Percentiles rank a stretch among this genome's conserved stretches.
phyloP scores from a whole-genome alignment of 306 rosid species.

The Rubus parviflorus region DNA sequence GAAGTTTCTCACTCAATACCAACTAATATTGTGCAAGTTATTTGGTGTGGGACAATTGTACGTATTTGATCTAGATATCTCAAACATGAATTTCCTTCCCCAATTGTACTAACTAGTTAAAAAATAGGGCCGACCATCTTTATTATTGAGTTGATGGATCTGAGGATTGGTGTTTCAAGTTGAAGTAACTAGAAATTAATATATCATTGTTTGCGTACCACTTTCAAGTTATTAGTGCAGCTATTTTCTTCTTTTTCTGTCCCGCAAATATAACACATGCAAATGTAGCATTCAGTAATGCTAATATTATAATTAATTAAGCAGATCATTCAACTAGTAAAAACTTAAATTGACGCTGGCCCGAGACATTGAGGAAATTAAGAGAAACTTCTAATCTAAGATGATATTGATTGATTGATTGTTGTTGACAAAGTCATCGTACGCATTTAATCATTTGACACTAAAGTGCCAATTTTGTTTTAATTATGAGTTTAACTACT shows the following conservation, averaged over 20 bases:
- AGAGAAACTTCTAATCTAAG: background rate
- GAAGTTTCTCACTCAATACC: background rate
- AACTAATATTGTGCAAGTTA: background rate
- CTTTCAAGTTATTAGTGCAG: background rate
- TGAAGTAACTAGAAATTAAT: background rate
- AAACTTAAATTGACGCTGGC: background rate
- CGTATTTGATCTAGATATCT: background rate
- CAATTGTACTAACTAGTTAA: background rate
- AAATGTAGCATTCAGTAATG: background rate
- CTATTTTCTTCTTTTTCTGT: background rate
- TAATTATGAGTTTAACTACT: background rate
- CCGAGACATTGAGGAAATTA: background rate
- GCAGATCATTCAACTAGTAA: conserved; percentile 13
- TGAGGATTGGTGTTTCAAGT: too few relatives aligned
- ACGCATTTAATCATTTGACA: background rate
- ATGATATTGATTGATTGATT: background rate
- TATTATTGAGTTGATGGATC: too few relatives aligned
- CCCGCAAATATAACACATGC: background rate
- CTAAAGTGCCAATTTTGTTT: background rate
- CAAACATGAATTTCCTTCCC: background rate
- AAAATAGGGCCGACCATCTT: too few relatives aligned
- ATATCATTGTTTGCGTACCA: background rate
- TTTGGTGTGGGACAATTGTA: background rate
- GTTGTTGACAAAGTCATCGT: background rate
- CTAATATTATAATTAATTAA: background rate